Conservation (phyloP, 139 green algal genomes). For the Monoraphidium neglectum region DNA sequence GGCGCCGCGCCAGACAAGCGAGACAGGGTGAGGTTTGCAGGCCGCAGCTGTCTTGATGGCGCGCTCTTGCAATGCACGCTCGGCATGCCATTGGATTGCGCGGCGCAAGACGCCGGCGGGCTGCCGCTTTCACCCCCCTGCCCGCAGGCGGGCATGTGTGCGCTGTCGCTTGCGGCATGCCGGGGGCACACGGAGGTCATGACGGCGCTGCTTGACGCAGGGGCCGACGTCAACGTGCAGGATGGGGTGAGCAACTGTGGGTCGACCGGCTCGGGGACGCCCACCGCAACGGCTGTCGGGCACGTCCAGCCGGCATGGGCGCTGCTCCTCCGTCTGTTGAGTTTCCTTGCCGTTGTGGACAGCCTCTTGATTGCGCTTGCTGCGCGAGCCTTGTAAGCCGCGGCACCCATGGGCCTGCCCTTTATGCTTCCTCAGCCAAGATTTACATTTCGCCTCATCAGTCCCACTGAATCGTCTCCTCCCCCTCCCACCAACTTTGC, state of each 20-base stretch:
- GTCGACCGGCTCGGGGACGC: too few species aligned
- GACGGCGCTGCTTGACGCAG: constrained; percentile 11
- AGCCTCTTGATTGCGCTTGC: too few species aligned
- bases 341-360: too few species aligned
- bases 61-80: not conserved
- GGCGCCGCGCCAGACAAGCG: not conserved
- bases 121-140: too few species aligned
- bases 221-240: not conserved
- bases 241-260: constrained; percentile 5
- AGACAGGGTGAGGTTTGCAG: constrained; percentile 4
- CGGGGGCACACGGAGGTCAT: constrained; percentile 19
- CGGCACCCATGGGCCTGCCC: too few species aligned
- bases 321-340: too few species aligned
- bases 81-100: not conserved
- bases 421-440: not conserved
- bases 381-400: too few species aligned
- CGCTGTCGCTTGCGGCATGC: constrained; percentile 26
- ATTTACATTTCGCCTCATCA: not conserved
- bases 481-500: not conserved
- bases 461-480: not conserved
- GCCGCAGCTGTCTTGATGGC: not conserved
- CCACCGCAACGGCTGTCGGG: too few species aligned
- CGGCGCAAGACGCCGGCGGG: not conserved
- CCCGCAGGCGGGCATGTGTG: constrained; percentile 8
- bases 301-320: too few species aligned